Percentiles rank a stretch among this genome's conserved stretches.
Conservation (phyloP, 306 rosid species). For the Comarum palustre region DNA sequence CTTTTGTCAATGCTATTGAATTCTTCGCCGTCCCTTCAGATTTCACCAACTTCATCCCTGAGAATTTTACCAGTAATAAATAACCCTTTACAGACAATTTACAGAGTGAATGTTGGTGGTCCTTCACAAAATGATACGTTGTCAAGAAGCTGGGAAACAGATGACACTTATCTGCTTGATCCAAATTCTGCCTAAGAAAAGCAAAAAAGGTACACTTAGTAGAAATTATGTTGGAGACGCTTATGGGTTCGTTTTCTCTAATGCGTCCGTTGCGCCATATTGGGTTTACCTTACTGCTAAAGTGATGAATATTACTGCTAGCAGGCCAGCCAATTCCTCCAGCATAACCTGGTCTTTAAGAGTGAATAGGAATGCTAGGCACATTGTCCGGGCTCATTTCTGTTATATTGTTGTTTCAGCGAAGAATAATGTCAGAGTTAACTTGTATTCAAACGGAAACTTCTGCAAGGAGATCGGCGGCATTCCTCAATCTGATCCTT, state of each 20-base stretch:
- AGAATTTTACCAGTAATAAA: not conserved
- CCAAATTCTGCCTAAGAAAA: not conserved
- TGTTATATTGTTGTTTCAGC: conserved; percentile 8
- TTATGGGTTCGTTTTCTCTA: not conserved
- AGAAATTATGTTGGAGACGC: not conserved
- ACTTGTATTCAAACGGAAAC: conserved; percentile 13
- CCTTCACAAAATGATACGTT: not conserved
- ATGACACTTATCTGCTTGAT: conserved; percentile 1
- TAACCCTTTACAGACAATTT: conserved; percentile 9
- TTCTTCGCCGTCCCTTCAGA: conserved; percentile 30
- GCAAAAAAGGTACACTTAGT: not conserved
- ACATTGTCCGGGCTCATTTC: conserved; percentile 42
- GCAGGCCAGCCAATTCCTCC: not conserved
- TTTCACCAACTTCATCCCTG: conserved; percentile 4
- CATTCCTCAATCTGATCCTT: not conserved
- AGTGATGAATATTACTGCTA: not conserved
- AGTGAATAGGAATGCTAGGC: conserved; percentile 7
- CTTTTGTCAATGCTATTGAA: conserved; percentile 54
- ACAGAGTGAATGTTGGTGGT: conserved; percentile 48
- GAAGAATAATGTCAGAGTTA: not conserved
- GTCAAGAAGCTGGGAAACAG: conserved; percentile 31
- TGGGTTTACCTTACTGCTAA: conserved; percentile 32
- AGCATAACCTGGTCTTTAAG: conserved; percentile 34
- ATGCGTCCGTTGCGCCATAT: conserved; percentile 1
- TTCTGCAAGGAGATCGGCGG: not conserved